Evolutionary conservation across 1,139 yeast genomes (phyloP).

Genomic region (Zygoascus meyerae): DNA sequence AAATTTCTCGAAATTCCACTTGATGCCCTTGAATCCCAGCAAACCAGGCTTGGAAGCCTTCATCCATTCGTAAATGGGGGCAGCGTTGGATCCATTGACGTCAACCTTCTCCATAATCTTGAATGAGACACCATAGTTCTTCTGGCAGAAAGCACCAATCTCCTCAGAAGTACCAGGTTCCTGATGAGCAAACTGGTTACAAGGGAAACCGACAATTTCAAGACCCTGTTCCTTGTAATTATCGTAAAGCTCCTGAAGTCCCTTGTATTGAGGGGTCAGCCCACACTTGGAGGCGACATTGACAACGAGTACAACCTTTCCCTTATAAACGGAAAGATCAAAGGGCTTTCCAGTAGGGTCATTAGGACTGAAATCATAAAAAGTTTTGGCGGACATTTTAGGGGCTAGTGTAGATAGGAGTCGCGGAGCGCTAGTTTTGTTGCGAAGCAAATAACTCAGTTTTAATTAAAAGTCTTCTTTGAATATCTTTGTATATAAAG

Average conservation of each 20-base stretch:
- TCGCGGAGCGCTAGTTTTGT: background rate
- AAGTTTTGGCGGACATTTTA: constrained; percentile 28
- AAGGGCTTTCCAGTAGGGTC: constrained; percentile 58
- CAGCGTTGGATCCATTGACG: constrained; percentile 79
- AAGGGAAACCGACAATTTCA: constrained; percentile 85
- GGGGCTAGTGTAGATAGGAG: background rate
- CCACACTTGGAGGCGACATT: constrained; percentile 84
- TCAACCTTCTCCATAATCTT: constrained; percentile 82
- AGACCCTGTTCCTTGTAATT: constrained; percentile 72
- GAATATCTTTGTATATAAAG: no score
- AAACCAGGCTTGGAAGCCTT: constrained; percentile 60
- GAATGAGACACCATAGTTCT: constrained; percentile 77
- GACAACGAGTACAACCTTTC: constrained; percentile 85
- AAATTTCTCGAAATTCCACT: constrained; percentile 97
- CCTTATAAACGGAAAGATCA: constrained; percentile 65
- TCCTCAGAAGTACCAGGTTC: constrained; percentile 73
- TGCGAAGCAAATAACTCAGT: no score
- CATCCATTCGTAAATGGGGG: constrained; percentile 73
- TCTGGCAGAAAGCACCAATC: constrained; percentile 57
- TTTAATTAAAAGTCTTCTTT: no score
- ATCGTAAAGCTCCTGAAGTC: constrained; percentile 74
- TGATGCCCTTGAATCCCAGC: constrained; percentile 72
- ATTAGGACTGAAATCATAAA: constrained; percentile 53
- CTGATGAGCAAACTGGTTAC: constrained; percentile 84
- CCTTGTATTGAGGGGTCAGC: constrained; percentile 61